Conservation (phyloP, 2,329 filamentous ascomycete species). For the Sclerotinia spermophila region DNA sequence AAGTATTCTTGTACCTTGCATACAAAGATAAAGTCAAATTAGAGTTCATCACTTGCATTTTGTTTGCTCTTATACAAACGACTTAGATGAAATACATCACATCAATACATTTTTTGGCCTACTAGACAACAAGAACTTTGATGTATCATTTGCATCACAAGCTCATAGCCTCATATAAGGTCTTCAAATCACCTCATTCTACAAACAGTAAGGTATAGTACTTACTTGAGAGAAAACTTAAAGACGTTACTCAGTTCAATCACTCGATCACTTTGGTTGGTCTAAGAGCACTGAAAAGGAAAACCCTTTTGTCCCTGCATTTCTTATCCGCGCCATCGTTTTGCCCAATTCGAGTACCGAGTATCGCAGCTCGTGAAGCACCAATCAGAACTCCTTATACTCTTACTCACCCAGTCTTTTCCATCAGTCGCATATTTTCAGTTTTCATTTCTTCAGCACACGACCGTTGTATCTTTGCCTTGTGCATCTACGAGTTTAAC, state of each 20-base stretch:
- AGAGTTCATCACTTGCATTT: not conserved
- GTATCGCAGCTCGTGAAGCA: slow-evolving; percentile 8
- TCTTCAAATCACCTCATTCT: slow-evolving; percentile 3
- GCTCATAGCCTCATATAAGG: not conserved
- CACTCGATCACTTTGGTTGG: slow-evolving; percentile 14
- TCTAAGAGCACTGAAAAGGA: not conserved
- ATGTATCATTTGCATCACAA: slow-evolving; percentile 1
- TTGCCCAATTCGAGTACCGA: slow-evolving; percentile 16
- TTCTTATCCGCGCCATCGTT: slow-evolving; percentile 12
- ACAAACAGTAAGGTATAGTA: slow-evolving; percentile 15
- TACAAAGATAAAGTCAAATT: slow-evolving; percentile 4
- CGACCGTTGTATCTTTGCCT: slow-evolving; percentile 8
- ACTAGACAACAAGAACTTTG: slow-evolving; percentile 1
- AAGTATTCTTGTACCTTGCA: not conserved
- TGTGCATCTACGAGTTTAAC: slow-evolving; percentile 6
- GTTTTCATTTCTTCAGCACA: slow-evolving; percentile 8
- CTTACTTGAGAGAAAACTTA: slow-evolving; percentile 1
- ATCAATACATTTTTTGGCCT: not conserved
- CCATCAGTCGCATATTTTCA: slow-evolving; percentile 15
- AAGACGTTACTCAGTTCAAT: slow-evolving; percentile 7
- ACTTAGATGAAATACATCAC: not conserved
- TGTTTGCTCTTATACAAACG: not conserved
- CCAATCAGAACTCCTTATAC: slow-evolving; percentile 13
- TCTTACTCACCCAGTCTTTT: slow-evolving; percentile 13
- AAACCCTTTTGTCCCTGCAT: slow-evolving; percentile 13